Conservation (phyloP, 495 filamentous ascomycete species). For the Melanomma pulvis-pyrius region DNA sequence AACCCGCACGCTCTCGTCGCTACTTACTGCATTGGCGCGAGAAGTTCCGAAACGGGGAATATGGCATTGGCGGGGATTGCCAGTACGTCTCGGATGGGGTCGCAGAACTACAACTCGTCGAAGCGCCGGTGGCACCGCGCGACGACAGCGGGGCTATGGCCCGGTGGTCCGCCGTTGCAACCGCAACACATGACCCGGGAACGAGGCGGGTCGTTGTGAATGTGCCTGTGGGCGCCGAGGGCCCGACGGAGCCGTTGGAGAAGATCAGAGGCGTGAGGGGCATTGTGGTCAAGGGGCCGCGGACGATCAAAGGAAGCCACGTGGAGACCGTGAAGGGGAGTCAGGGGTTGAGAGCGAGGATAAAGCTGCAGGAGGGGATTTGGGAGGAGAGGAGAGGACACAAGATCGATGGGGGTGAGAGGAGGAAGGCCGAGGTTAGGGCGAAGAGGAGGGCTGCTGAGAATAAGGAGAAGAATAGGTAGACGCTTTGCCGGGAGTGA, state of each 20-base stretch:
- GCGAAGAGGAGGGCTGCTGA: conserved; percentile 59
- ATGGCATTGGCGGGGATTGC: conserved; percentile 78
- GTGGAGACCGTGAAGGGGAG: conserved; percentile 65
- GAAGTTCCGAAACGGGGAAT: conserved; percentile 72
- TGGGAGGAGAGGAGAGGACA: conserved; percentile 83
- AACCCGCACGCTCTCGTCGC: conserved; percentile 74
- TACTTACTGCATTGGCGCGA: conserved; percentile 89
- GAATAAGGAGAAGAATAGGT: conserved; percentile 43
- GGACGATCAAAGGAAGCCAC: conserved; percentile 70
- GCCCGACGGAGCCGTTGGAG: conserved; percentile 48
- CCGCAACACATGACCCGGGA: conserved; percentile 54
- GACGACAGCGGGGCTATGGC: neutral
- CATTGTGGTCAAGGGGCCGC: conserved; percentile 65
- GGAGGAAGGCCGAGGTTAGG: conserved; percentile 80
- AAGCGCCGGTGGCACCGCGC: conserved; percentile 51
- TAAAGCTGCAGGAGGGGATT: conserved; percentile 78
- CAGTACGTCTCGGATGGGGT: conserved; percentile 70
- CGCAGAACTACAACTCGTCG: conserved; percentile 69
- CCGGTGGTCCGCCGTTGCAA: conserved; percentile 32
- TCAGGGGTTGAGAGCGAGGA: conserved; percentile 60
- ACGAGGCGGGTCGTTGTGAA: conserved; percentile 72
- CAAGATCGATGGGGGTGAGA: conserved; percentile 96
- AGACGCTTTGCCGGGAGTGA: neutral
- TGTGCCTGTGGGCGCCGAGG: conserved; percentile 57
- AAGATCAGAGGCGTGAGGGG: conserved; percentile 55